Evolutionary conservation across 2,329 filamentous ascomycete species (phyloP).

Genomic region (Didymella lethalis): DNA sequence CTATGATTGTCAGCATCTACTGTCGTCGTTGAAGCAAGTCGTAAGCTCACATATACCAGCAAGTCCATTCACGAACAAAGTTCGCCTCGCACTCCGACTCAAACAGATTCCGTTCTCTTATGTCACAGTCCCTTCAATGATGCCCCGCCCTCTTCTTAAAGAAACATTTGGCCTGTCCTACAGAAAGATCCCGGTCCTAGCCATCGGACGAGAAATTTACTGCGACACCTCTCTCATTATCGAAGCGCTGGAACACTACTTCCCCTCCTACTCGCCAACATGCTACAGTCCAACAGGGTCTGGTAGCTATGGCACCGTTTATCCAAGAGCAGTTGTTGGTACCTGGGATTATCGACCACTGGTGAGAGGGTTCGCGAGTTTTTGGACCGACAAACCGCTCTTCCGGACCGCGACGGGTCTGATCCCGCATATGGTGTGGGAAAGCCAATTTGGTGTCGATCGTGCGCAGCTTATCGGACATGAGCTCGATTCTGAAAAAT

Average conservation of each 20-base stretch:
- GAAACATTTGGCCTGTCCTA: conserved; percentile 50
- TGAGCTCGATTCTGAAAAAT: conserved; percentile 47
- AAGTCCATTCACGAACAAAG: conserved; percentile 50
- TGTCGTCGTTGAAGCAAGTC: background rate
- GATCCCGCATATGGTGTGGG: conserved; percentile 52
- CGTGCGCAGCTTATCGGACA: conserved; percentile 52
- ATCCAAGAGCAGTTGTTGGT: conserved; percentile 37
- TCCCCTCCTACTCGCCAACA: conserved; percentile 19
- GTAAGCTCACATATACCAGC: conserved; percentile 24
- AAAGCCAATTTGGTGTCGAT: conserved; percentile 51
- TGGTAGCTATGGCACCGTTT: conserved; percentile 46
- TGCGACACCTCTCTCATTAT: conserved; percentile 48
- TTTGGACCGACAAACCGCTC: conserved; percentile 53
- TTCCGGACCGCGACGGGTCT: conserved; percentile 53
- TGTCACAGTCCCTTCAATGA: conserved; percentile 52
- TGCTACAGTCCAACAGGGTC: background rate
- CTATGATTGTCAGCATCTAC: conserved; percentile 4
- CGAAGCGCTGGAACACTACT: conserved; percentile 46
- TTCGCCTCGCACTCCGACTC: conserved; percentile 47
- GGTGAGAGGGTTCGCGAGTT: conserved; percentile 52
- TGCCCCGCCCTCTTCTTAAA: conserved; percentile 49
- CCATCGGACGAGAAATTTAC: conserved; percentile 46
- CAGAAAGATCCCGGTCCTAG: conserved; percentile 49
- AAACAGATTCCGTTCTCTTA: conserved; percentile 44
- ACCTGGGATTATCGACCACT: conserved; percentile 48